Evolutionary conservation across 768 basidiomycete species (phyloP).

Genomic region (Russula dissimulans): DNA sequence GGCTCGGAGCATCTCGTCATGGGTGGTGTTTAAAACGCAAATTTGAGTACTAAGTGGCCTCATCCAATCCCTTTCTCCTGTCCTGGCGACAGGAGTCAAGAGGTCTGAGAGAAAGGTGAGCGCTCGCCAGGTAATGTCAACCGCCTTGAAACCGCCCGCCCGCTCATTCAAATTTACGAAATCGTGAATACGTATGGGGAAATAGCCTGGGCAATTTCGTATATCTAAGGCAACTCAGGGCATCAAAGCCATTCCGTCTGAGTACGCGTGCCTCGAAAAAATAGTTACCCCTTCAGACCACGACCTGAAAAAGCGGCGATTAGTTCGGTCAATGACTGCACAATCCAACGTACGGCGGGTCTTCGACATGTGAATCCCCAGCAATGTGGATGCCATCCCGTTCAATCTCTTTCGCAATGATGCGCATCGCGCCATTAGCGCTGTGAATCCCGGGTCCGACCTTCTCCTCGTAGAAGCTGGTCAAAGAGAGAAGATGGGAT

Average conservation of each 20-base stretch:
- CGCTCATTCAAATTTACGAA: not conserved
- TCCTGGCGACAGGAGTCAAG: too few relatives aligned
- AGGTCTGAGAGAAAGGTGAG: too few relatives aligned
- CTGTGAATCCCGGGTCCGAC: slow-evolving; percentile 36
- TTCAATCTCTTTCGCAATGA: slow-evolving; percentile 53
- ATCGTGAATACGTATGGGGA: not conserved
- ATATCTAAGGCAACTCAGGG: slow-evolving; percentile 6
- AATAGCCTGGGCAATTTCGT: not conserved
- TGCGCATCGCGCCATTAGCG: slow-evolving; percentile 47
- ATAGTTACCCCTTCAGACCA: slow-evolving; percentile 14
- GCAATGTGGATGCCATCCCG: slow-evolving; percentile 44
- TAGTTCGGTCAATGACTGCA: not conserved
- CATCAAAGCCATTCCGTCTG: slow-evolving; percentile 20
- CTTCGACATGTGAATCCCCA: slow-evolving; percentile 28
- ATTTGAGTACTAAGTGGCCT: not conserved
- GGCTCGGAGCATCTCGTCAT: slow-evolving; percentile 17
- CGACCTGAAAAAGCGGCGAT: not conserved
- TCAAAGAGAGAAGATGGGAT: slow-evolving; percentile 33
- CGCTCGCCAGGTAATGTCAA: not conserved
- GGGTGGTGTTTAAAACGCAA: not conserved
- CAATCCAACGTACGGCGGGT: slow-evolving; percentile 38
- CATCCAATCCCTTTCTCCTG: not conserved
- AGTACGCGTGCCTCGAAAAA: slow-evolving; percentile 15
- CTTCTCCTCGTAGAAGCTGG: slow-evolving; percentile 48
- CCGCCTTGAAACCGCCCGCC: not conserved